phyloP scores from a whole-genome alignment of 163 green algal species.

The Volvox carteri region DNA sequence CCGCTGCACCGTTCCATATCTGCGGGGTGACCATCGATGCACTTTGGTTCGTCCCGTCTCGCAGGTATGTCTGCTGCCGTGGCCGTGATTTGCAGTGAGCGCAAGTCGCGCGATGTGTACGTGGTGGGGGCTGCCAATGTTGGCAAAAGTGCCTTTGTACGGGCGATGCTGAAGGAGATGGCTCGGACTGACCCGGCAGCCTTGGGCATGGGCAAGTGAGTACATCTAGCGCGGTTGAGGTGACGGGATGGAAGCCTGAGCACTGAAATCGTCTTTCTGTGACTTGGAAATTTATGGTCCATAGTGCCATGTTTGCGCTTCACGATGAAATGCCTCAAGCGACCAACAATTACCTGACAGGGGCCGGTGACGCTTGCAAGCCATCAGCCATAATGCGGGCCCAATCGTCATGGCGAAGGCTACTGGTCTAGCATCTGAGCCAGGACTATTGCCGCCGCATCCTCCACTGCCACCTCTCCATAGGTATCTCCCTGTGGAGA shows the following conservation, averaged over 20 bases:
- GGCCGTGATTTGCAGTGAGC: constrained; percentile 67
- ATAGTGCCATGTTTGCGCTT: too few relatives aligned
- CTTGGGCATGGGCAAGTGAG: constrained; percentile 42
- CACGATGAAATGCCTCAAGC: too few relatives aligned
- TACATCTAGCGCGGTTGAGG: neutral
- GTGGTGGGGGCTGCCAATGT: constrained; percentile 97
- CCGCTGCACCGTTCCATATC: too few relatives aligned
- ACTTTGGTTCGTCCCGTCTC: neutral
- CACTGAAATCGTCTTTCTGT: too few relatives aligned
- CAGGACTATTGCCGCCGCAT: too few relatives aligned
- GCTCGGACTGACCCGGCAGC: constrained; percentile 39
- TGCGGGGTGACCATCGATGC: too few relatives aligned
- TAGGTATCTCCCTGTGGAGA: constrained; percentile 87
- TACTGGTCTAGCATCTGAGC: too few relatives aligned
- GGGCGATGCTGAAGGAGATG: constrained; percentile 87
- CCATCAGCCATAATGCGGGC: too few relatives aligned
- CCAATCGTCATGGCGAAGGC: neutral
- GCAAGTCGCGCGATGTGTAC: constrained; percentile 92
- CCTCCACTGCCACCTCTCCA: neutral
- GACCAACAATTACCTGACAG: too few relatives aligned
- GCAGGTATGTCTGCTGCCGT: constrained; percentile 65
- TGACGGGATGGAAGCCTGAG: neutral
- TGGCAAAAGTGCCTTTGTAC: constrained; percentile 96
- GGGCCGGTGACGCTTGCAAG: too few relatives aligned
- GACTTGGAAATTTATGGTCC: too few relatives aligned